Percentiles rank a stretch among this genome's conserved stretches.
These are phyloP conservation scores for Sonneratia caseolaris DNA, from an alignment of 345 rosid genomes.

Conservation along the genomic window DNA sequence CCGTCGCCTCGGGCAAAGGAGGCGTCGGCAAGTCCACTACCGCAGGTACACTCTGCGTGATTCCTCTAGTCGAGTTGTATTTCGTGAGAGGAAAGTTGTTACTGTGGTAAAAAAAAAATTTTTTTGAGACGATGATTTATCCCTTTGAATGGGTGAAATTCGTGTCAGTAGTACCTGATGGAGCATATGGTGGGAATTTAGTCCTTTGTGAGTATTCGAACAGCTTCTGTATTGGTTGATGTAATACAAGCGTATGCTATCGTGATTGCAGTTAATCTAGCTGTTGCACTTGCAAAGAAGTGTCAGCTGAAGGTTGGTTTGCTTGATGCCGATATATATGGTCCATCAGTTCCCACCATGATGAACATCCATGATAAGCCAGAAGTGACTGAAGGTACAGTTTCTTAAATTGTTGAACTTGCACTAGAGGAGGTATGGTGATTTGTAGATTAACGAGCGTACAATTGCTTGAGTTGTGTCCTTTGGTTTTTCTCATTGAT, in stretches of 20 bases:
- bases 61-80: background rate
- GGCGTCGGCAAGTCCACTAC: conserved; percentile 96
- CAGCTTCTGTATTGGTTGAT: background rate
- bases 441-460: background rate
- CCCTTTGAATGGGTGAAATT: too few relatives aligned
- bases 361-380: conserved; percentile 81
- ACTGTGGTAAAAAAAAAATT: too few relatives aligned
- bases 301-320: conserved; percentile 68
- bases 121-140: too few relatives aligned
- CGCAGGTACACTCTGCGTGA: conserved; percentile 40
- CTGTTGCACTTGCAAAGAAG: conserved; percentile 72
- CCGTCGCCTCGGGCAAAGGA: conserved; percentile 97
- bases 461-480: background rate
- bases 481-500: background rate
- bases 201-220: background rate
- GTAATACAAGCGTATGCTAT: background rate
- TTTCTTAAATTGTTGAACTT: background rate
- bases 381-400: conserved; percentile 54
- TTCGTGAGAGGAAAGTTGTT: too few relatives aligned
- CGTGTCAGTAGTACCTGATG: background rate
- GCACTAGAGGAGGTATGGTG: background rate
- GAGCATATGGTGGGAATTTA: background rate
- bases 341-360: conserved; percentile 90
- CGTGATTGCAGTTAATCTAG: conserved; percentile 66
- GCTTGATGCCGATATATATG: conserved; percentile 96